phyloP scores from a whole-genome alignment of 2,329 filamentous ascomycete genomes.

The Pseudogymnoascus sp. region DNA sequence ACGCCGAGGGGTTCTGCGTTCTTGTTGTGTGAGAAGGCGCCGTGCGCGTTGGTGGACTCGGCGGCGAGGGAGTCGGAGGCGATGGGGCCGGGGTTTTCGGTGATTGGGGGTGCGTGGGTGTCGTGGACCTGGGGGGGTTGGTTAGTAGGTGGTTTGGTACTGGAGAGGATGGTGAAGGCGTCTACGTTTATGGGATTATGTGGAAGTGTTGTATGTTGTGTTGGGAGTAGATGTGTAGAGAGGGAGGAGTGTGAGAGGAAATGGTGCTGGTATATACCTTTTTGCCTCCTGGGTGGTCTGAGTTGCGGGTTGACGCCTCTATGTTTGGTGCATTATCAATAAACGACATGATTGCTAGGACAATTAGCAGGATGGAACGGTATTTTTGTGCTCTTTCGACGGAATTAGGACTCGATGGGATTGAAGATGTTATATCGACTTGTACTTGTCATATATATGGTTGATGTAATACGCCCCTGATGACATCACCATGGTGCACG shows the following conservation, averaged over 20 bases:
- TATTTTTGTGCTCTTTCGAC: neutral
- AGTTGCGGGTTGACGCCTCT: neutral
- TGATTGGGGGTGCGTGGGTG: constrained; percentile 41
- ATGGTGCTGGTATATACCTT: constrained; percentile 5
- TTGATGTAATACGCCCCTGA: constrained; percentile 1
- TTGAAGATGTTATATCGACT: neutral
- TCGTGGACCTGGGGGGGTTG: constrained; percentile 37
- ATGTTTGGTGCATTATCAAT: constrained; percentile 4
- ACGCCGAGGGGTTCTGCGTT: constrained; percentile 42
- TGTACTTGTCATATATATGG: neutral
- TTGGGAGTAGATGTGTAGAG: neutral
- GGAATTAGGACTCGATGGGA: neutral
- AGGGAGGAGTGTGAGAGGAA: neutral
- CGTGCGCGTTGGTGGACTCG: constrained; percentile 55
- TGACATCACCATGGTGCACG: neutral
- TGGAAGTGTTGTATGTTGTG: neutral
- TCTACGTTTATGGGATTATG: neutral
- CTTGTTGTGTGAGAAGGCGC: constrained; percentile 53
- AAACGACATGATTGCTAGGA: constrained; percentile 2
- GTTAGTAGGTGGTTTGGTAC: constrained; percentile 9
- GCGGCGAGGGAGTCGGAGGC: constrained; percentile 65
- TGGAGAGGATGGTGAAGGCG: neutral
- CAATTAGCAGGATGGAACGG: neutral
- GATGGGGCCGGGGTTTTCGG: constrained; percentile 57
- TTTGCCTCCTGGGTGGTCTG: constrained; percentile 1